These are phyloP conservation scores for Fusarium sp. DNA, from an alignment of 2,329 filamentous ascomycete species.

Conservation along the genomic window DNA sequence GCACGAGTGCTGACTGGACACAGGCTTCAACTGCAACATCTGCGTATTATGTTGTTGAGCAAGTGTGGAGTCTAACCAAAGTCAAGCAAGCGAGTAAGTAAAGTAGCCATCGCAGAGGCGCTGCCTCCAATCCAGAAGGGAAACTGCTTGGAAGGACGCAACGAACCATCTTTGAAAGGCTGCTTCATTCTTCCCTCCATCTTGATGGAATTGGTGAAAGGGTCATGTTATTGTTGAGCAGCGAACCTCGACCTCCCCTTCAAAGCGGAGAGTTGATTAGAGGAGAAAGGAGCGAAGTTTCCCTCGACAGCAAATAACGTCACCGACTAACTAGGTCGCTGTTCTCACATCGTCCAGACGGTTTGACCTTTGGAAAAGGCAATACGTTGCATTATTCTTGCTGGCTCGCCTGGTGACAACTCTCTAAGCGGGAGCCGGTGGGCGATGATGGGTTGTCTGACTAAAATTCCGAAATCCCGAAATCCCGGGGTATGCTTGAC, in stretches of 20 bases:
- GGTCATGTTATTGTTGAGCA: background rate
- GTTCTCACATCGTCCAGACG: too few species aligned
- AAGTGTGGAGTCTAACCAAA: background rate
- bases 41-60: background rate
- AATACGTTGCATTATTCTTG: too few species aligned
- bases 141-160: background rate
- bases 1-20: background rate
- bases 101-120: slow-evolving; percentile 1
- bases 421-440: too few species aligned
- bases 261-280: too few species aligned
- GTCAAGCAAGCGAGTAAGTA: slow-evolving; percentile 1
- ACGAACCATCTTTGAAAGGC: background rate
- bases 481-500: background rate
- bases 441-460: background rate
- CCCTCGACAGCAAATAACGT: too few species aligned
- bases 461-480: slow-evolving; percentile 20
- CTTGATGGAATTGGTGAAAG: background rate
- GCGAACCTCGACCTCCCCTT: background rate
- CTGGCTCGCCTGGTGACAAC: background rate
- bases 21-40: background rate
- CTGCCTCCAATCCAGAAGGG: slow-evolving; percentile 10
- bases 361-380: too few species aligned
- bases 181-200: background rate
- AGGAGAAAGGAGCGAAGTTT: too few species aligned
- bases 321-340: too few species aligned